Conservation (phyloP, 768 basidiomycete genomes). For the Russula vinacea region DNA sequence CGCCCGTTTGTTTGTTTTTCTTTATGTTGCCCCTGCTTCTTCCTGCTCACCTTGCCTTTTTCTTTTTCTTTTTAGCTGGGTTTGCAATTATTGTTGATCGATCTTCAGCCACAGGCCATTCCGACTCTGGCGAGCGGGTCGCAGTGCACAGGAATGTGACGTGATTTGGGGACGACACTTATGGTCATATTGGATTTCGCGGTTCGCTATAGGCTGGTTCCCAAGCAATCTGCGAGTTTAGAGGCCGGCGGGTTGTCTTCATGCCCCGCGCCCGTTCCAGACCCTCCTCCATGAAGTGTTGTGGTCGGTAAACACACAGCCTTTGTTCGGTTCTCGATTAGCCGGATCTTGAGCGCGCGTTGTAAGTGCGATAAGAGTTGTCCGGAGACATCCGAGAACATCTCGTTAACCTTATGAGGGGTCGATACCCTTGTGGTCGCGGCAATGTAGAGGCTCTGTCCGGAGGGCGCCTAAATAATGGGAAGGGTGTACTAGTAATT, state of each 20-base stretch:
- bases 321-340: conserved; percentile 3
- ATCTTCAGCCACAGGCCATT: conserved; percentile 15
- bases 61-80: neutral
- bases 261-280: neutral
- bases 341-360: conserved; percentile 14
- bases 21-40: neutral
- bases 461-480: neutral
- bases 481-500: conserved; percentile 14
- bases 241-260: neutral
- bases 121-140: neutral
- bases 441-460: too few species aligned
- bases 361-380: conserved; percentile 8
- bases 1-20: conserved; percentile 9
- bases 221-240: neutral
- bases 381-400: neutral
- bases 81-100: conserved; percentile 11
- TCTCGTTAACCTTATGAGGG: neutral
- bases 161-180: neutral
- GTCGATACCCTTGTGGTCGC: too few species aligned
- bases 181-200: conserved; percentile 19
- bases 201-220: neutral
- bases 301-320: neutral
- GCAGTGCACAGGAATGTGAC: conserved; percentile 1
- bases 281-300: neutral
- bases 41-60: neutral